Percentiles rank a stretch among this genome's conserved stretches.
Evolutionary conservation across 495 filamentous ascomycete genomes (phyloP).

Genomic region (Lasiosphaeria hispida): DNA sequence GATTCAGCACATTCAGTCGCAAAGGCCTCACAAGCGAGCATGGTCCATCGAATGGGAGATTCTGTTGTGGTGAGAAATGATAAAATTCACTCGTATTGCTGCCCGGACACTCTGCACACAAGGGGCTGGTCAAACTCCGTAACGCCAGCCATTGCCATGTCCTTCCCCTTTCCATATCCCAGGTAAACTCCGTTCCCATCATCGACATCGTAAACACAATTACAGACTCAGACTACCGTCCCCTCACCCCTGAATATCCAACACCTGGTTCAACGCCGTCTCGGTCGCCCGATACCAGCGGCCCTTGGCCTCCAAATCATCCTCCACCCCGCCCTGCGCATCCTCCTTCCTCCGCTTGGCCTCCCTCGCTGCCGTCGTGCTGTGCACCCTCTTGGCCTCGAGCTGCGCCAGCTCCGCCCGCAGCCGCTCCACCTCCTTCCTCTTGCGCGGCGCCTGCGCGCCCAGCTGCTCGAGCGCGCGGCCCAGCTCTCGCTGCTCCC

Average conservation of each 20-base stretch:
- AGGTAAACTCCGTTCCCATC: not conserved
- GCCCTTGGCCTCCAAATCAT: conserved; percentile 79
- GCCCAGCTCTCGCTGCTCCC: conserved; percentile 62
- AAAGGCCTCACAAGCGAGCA: no score
- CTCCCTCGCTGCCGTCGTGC: conserved; percentile 69
- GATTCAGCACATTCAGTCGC: no score
- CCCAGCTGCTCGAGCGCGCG: conserved; percentile 65
- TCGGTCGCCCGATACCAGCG: conserved; percentile 79
- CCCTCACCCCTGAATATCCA: conserved; percentile 41
- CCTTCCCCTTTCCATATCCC: not conserved
- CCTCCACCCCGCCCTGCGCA: conserved; percentile 61
- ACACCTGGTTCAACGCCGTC: conserved; percentile 61
- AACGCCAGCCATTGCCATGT: not conserved
- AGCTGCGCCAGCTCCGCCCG: conserved; percentile 68
- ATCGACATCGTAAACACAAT: not conserved
- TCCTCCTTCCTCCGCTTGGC: conserved; percentile 71
- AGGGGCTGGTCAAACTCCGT: no score
- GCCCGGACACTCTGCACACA: no score
- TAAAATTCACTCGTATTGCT: no score
- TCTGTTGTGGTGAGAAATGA: no score
- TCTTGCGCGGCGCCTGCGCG: conserved; percentile 64
- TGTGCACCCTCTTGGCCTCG: conserved; percentile 67
- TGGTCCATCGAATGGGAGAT: no score
- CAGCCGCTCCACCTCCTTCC: conserved; percentile 67
- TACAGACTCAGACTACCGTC: not conserved